Base-by-base conservation (phyloP, 2,329 filamentous ascomycete genomes). In the Paracamarosporium sp. region DNA sequence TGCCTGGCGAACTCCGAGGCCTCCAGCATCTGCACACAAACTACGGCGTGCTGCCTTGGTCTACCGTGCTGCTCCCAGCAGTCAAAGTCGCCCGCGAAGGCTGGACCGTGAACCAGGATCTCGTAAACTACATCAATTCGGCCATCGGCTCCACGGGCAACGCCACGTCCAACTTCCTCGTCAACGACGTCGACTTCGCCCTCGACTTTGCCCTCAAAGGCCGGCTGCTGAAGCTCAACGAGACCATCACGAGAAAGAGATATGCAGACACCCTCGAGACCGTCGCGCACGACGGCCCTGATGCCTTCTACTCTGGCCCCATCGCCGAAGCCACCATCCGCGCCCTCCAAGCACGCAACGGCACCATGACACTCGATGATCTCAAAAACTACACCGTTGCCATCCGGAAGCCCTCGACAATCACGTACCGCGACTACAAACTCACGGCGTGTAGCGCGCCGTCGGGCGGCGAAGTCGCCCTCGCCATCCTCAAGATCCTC, bases 171-270 rank as follows among this genome's bases (percentile, higher is more conserved):
- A 83, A 92, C 64, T 97, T 96, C 68, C 79, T 97, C 0, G 80
- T 88, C 0, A 82, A 90, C 3, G 87, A 97, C 55, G 88, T 90
- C 0, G 85, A 87, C 3, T 98, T 92, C 90, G 92, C 93, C 0
- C 75, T 90, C 46, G 94, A 97, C 72, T 97, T 97, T 78, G 93
- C 92, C 2, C 92, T 92, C 0, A 88, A 93, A 59, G 94, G 93
- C 3, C 89, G 84, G 0, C 80, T 91, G 2, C 67, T 97, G 0
- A 80, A 84, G 17, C 77, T 93, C 2, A 92, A 91, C 17, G 91
- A 96, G 47, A 89, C 78, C 0, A 92, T 98, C 69, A 93, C 90
- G 0, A 83, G 93, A 43, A 90, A 88, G 69, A 85, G 93, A 56
- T 96, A 93, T 71, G 93, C 91, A 65, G 72, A 91, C 59, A 92